Base-by-base conservation (phyloP, 805 yeast species). In the Cyberlindnera maclurae region DNA sequence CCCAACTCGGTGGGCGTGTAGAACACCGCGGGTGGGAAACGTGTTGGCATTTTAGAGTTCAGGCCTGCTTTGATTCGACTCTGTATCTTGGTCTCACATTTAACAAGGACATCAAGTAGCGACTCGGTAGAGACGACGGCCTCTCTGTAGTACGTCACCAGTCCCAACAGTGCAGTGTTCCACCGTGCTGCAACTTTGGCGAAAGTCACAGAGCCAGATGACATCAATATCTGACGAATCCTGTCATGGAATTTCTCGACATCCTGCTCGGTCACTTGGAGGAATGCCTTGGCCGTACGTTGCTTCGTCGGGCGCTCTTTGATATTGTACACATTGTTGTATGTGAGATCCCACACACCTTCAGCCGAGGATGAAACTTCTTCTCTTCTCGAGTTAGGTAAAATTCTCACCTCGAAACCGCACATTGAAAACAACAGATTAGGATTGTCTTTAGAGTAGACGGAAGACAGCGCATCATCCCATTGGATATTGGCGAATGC, bases 21-120 rank as follows among this genome's bases (percentile, higher is more conserved):
- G 54, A 93, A 93, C 0, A 93, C 98, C 3, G 97, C 97, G 0
- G 98, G 99, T 3, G 99, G 99, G 63, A 93, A 93, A 40, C 99
- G 70, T 0, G 96, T 80, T 1, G 99, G 99, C 99, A 93, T 93
- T 61, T 93, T 93, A 12, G 97, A 90, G 53, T 93, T 93, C 44
- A 93, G 69, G 0, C 98, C 98, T 65, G 90, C 74, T 57, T 93
- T 93, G 15, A 93, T 96, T 47, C 95, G 71, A 39, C 89, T 93
- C 62, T 93, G 99, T 33, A 93, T 82, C 54, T 84, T 81, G 0
- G 96, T 89, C 54, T 93, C 99, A 48, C 94, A 77, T 53, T 83
- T 86, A 10, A 93, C 99, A 34, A 93, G 65, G 4, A 78, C 67
- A 56, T 89, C 96, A 10, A 93, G 65, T 26, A 93, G 63, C 5